Conservation (phyloP, 2,329 filamentous ascomycete genomes). For the Penicillium thymicola region DNA sequence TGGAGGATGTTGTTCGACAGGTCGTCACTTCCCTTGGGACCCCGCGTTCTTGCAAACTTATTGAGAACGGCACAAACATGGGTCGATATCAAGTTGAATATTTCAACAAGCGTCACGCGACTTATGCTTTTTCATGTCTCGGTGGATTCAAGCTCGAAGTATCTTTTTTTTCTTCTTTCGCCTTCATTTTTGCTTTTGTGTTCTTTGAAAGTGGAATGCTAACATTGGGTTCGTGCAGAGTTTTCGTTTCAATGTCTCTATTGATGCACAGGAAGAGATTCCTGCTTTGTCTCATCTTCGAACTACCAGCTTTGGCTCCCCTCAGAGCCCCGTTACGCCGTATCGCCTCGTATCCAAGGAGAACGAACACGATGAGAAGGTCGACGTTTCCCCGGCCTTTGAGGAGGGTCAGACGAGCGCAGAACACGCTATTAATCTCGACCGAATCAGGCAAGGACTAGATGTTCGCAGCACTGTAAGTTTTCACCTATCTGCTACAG, state of each 20-base stretch:
- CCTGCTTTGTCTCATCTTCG: not conserved
- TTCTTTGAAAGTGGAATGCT: not conserved
- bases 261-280: not conserved
- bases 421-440: not conserved
- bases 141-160: not conserved
- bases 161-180: not conserved
- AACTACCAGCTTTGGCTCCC: not conserved
- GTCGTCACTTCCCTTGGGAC: not conserved
- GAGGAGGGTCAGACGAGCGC: not conserved
- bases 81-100: not conserved
- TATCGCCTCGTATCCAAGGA: not conserved
- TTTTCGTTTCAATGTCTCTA: not conserved
- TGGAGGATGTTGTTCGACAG: not conserved
- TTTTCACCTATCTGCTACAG: not conserved
- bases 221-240: not conserved
- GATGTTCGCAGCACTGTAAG: constrained; percentile 10
- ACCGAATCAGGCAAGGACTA: not conserved
- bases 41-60: not conserved
- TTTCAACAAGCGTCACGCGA: not conserved
- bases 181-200: too few relatives aligned
- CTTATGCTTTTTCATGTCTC: constrained; percentile 1
- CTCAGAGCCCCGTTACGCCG: not conserved
- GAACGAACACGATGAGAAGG: not conserved
- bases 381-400: not conserved
- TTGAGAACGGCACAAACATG: not conserved